Evolutionary conservation across 2,329 filamentous ascomycete genomes (phyloP), one percentile per base, ranked within the genome.

Genomic region (Diaporthe capsici): DNA sequence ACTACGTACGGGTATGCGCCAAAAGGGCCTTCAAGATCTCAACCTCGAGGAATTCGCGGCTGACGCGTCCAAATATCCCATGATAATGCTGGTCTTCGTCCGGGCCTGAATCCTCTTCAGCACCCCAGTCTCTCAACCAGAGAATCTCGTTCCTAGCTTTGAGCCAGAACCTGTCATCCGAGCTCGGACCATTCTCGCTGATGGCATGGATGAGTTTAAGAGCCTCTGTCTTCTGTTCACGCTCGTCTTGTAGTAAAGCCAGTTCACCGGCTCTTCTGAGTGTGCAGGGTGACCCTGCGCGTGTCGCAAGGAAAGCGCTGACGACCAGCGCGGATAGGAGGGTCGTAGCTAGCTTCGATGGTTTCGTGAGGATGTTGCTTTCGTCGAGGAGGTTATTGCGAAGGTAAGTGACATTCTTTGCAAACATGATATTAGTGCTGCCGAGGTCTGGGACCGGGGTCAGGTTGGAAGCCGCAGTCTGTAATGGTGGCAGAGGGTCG

Each of bases 91-190:
- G 71, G n/a, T 79, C 78, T 4, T 78, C 55, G 3, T 74, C 75
- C 28, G 78, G 78, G 42, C 68, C 76, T 34, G 82, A 78, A 75
- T 83, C 80, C 72, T 89, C 84, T 76, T 89, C 86, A 34, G 88
- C 87, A 47, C 92, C 92, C 94, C 94, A 96, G 80, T 90, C 89
- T 81, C 92, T 91, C 42, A 96, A 86, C 94, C 94, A 96, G 5
- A 95, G 81, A 12, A 96, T 83, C 79, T 93, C 91, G 57, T 89
- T 89, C 75, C 94, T 88, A 17, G 90, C 88, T 72, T 85, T 87
- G 37, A 87, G 84, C 92, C 93, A 94, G 76, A 90, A 91, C 47
- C 87, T 87, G 76, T 94, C 92, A 72, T 94, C 91, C 49, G 87
- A 88, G 76, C 89, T 91, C 2, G 89, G 85, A 17, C 86, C 86